phyloP scores from a whole-genome alignment of 768 basidiomycete species.

The Cystofilobasidium ferigula region DNA sequence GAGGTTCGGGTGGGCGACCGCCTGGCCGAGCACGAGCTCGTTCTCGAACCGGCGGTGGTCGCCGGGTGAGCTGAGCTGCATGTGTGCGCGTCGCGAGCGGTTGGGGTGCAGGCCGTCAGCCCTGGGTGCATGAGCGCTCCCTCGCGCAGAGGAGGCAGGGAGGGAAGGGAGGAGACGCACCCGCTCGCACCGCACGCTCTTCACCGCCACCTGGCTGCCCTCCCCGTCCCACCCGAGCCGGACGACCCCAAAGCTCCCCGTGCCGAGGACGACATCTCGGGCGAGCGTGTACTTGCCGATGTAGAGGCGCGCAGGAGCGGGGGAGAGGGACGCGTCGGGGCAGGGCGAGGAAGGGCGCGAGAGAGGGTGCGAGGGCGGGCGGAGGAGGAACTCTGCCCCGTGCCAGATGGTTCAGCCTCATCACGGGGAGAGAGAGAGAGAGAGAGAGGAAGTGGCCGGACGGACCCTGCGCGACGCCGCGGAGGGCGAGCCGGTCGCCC shows the following conservation, averaged over 20 bases:
- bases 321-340: not conserved
- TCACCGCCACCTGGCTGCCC: not conserved
- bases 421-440: not conserved
- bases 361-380: not conserved
- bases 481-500: slow-evolving; percentile 11
- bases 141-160: too few species aligned
- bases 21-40: not conserved
- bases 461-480: not conserved
- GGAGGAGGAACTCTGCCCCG: not conserved
- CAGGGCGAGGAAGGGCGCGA: not conserved
- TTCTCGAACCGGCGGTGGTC: not conserved
- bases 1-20: not conserved
- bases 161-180: not conserved
- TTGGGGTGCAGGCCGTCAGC: not conserved
- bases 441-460: not conserved
- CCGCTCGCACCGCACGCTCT: not conserved
- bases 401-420: too few species aligned
- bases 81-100: not conserved
- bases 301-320: not conserved
- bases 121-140: too few species aligned
- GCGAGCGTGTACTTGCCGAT: slow-evolving; percentile 6
- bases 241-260: slow-evolving; percentile 19
- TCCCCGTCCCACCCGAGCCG: slow-evolving; percentile 3
- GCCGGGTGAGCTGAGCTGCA: not conserved
- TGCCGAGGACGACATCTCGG: slow-evolving; percentile 2